These are phyloP conservation scores for Sporisorium reilianum DNA, from an alignment of 1,284 basidiomycete genomes.

Conservation along the genomic window DNA sequence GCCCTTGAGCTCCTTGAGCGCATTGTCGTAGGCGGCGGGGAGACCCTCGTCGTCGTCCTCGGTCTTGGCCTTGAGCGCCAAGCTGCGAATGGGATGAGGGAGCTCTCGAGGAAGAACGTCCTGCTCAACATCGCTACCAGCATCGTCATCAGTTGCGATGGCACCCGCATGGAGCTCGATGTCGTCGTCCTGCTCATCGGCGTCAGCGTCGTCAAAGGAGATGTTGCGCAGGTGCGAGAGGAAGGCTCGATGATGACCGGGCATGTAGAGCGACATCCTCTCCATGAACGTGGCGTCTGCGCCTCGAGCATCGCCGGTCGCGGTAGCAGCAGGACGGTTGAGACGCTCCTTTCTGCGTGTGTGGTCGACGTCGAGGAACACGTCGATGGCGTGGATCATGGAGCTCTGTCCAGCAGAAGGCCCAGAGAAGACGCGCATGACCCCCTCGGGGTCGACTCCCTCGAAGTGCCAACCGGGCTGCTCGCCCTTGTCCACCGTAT, in stretches of 20 bases:
- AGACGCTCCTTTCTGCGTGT: slow-evolving; percentile 54
- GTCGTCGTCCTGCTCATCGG: slow-evolving; percentile 7
- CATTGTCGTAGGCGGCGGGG: slow-evolving; percentile 75
- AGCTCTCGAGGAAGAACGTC: slow-evolving; percentile 7
- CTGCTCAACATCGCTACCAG: neutral
- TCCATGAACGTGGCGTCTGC: slow-evolving; percentile 65
- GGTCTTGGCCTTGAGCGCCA: slow-evolving; percentile 48
- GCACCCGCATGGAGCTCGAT: neutral
- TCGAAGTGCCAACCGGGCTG: slow-evolving; percentile 82
- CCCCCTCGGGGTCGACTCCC: slow-evolving; percentile 75
- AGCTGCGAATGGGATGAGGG: slow-evolving; percentile 56
- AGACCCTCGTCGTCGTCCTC: slow-evolving; percentile 49
- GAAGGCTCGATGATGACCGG: slow-evolving; percentile 80
- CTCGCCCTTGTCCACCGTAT: slow-evolving; percentile 72
- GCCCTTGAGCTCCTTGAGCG: slow-evolving; percentile 79
- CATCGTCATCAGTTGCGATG: neutral
- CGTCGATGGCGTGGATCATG: slow-evolving; percentile 87
- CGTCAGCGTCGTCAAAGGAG: slow-evolving; percentile 44
- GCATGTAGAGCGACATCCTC: slow-evolving; percentile 60
- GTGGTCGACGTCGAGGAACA: slow-evolving; percentile 87
- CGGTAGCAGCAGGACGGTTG: slow-evolving; percentile 22
- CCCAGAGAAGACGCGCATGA: slow-evolving; percentile 75
- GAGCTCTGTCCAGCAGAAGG: slow-evolving; percentile 92
- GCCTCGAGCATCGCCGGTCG: slow-evolving; percentile 20
- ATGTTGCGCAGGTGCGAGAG: slow-evolving; percentile 78